Evolutionary conservation across 2,329 filamentous ascomycete genomes (phyloP).

Genomic region (Hypocreales sp.): DNA sequence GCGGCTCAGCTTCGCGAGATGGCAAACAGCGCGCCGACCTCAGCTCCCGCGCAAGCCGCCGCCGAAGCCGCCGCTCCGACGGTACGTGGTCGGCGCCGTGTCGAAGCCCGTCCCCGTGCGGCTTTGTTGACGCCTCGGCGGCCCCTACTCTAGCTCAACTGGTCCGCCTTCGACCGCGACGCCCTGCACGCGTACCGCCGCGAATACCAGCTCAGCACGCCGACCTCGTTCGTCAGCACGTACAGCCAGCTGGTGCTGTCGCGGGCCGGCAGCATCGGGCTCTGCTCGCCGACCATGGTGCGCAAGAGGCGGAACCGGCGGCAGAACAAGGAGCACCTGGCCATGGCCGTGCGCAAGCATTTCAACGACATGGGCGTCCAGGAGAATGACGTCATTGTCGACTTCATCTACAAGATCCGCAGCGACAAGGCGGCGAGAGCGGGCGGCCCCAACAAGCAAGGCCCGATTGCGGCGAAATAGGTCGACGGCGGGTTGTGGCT

Average conservation of each 20-base stretch:
- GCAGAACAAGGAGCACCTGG: constrained; percentile 58
- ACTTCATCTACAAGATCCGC: constrained; percentile 55
- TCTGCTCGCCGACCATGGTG: constrained; percentile 63
- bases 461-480: constrained; percentile 3
- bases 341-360: constrained; percentile 60
- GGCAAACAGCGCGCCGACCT: constrained; percentile 22
- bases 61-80: constrained; percentile 16
- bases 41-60: constrained; percentile 13
- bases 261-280: constrained; percentile 47
- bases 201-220: constrained; percentile 54
- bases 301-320: constrained; percentile 46
- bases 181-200: constrained; percentile 63
- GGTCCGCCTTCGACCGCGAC: constrained; percentile 50
- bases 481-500: no score
- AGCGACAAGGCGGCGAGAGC: constrained; percentile 14
- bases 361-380: constrained; percentile 68
- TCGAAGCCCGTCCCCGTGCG: no score
- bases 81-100: no score
- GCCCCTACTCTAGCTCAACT: no score
- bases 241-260: constrained; percentile 48
- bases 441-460: constrained; percentile 10
- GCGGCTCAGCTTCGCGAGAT: constrained; percentile 19
- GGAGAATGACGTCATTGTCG: constrained; percentile 72
- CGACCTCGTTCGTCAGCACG: constrained; percentile 51
- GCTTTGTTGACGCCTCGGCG: constrained; percentile 1